A percentile compares a stretch with the other conserved stretches of the same genome.
Evolutionary conservation across 805 yeast species (phyloP).

Genomic region (Candida dendrica): DNA sequence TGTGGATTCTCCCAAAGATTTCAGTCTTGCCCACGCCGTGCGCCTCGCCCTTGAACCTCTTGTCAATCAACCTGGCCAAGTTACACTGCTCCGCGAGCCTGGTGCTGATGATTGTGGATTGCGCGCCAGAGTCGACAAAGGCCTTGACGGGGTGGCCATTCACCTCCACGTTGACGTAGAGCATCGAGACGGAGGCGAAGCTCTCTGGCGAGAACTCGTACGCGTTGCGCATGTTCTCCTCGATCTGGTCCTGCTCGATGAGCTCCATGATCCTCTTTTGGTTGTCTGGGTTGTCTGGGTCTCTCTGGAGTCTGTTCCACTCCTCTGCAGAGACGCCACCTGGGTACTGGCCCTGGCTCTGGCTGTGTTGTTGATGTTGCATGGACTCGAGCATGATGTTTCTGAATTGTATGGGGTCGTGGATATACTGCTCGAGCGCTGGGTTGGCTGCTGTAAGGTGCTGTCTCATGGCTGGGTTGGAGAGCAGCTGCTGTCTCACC

Average conservation of each 20-base stretch:
- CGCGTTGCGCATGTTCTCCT: constrained; percentile 74
- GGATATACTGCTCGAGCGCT: constrained; percentile 34
- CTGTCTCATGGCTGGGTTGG: constrained; percentile 31
- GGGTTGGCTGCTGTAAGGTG: constrained; percentile 37
- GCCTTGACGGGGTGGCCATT: constrained; percentile 83
- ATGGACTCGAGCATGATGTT: constrained; percentile 27
- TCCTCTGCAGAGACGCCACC: constrained; percentile 38
- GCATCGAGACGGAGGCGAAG: constrained; percentile 77
- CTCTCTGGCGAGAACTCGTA: constrained; percentile 86
- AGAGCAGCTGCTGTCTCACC: constrained; percentile 40
- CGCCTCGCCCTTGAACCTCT: constrained; percentile 74
- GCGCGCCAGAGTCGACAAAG: constrained; percentile 96
- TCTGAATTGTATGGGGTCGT: constrained; percentile 43
- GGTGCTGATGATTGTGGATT: constrained; percentile 76
- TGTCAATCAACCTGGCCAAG: constrained; percentile 67
- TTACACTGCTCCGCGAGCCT: constrained; percentile 68
- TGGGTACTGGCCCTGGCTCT: constrained; percentile 11
- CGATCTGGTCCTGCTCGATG: constrained; percentile 64
- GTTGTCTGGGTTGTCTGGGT: constrained; percentile 67
- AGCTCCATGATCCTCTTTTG: constrained; percentile 60
- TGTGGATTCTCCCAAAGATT: constrained; percentile 80
- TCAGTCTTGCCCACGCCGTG: constrained; percentile 82
- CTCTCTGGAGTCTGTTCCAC: constrained; percentile 42
- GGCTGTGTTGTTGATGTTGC: constrained; percentile 22
- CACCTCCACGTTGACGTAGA: constrained; percentile 69